These are phyloP conservation scores for Lactuca saligna DNA, from an alignment of 129 eudicot species.

Conservation along the genomic window DNA sequence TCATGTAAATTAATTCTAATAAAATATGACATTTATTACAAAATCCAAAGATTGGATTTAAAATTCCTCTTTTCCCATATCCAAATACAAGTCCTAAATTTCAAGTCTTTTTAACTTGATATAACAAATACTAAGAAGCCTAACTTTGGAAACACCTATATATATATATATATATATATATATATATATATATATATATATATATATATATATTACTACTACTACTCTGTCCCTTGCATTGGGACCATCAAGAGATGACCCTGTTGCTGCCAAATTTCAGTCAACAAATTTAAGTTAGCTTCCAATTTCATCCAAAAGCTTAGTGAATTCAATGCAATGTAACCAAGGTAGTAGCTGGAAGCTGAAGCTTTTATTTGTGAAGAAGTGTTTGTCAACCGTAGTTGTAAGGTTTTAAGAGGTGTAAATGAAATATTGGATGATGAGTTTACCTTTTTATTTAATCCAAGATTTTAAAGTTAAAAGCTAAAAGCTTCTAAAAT, in stretches of 20 bases:
- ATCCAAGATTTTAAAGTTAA: no score
- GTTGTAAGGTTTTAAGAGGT: no score
- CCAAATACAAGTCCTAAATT: slow-evolving; percentile 1
- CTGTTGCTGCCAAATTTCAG: slow-evolving; percentile 9
- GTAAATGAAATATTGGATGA: no score
- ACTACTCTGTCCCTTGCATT: slow-evolving; percentile 23
- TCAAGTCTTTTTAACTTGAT: background rate
- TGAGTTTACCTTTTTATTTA: no score
- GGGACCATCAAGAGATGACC: slow-evolving; percentile 2
- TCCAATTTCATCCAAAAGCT: background rate
- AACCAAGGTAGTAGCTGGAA: no score
- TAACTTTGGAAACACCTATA: background rate
- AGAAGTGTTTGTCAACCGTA: no score
- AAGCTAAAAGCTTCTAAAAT: no score
- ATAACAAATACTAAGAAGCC: background rate
- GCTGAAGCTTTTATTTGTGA: no score
- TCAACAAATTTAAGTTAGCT: slow-evolving; percentile 5
- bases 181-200: background rate
- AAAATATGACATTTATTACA: no score
- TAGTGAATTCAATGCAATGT: no score
- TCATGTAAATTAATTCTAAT: no score
- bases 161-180: background rate
- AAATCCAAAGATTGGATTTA: no score
- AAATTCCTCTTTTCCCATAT: background rate
- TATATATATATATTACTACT: background rate